phyloP scores from a whole-genome alignment of 257 asterid genomes.

The Nyctanthes arbortristis region DNA sequence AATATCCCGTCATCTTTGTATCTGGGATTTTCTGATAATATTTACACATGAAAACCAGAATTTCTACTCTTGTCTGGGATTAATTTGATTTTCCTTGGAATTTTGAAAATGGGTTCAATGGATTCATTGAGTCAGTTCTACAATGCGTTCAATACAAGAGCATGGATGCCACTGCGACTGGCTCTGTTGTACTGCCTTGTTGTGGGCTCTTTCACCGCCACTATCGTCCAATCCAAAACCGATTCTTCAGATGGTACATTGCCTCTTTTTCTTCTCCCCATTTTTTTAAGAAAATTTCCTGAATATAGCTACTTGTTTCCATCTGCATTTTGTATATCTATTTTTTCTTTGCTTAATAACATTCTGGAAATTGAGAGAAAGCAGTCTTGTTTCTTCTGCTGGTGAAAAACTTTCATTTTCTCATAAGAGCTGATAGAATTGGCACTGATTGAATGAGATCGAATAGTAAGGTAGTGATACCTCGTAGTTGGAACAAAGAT shows the following conservation, averaged over 20 bases:
- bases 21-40: neutral
- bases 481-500: no score
- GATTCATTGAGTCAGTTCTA: neutral
- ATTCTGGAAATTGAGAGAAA: neutral
- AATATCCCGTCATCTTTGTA: neutral
- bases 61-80: no score
- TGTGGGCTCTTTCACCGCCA: conserved; percentile 9
- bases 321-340: neutral
- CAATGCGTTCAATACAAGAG: neutral
- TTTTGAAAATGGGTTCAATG: neutral
- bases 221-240: conserved; percentile 20
- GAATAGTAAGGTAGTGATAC: no score
- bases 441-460: no score
- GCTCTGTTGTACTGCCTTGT: conserved; percentile 12
- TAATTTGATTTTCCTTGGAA: no score
- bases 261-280: conserved; percentile 6
- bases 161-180: neutral
- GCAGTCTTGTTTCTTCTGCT: no score
- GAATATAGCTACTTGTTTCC: no score
- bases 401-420: neutral
- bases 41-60: no score
- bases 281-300: neutral
- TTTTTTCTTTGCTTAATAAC: neutral
- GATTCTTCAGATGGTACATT: conserved; percentile 21
- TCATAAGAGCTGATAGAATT: no score